phyloP scores from a whole-genome alignment of 2,329 filamentous ascomycete genomes.

The Eutypa lata region DNA sequence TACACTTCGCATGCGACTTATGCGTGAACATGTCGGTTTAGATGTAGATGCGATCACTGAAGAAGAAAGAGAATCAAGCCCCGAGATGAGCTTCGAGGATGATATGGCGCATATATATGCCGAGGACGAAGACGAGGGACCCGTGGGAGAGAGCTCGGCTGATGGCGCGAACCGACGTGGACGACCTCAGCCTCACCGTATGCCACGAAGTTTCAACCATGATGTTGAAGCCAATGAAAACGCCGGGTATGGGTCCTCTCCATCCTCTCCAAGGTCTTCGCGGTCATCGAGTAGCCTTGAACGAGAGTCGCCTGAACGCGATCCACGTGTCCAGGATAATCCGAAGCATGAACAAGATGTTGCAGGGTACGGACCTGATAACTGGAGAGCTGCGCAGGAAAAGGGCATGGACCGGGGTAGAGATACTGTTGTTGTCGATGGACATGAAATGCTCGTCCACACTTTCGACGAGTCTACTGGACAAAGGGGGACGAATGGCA shows the following conservation, averaged over 20 bases:
- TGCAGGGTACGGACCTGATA: conserved; percentile 72
- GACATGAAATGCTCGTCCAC: conserved; percentile 69
- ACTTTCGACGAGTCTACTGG: conserved; percentile 4
- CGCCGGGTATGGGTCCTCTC: conserved; percentile 2
- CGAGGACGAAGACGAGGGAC: conserved; percentile 39
- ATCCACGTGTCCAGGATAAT: conserved; percentile 59
- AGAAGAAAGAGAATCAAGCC: conserved; percentile 63
- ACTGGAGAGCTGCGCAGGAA: conserved; percentile 64
- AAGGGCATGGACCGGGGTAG: conserved; percentile 61
- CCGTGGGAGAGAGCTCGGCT: conserved; percentile 15
- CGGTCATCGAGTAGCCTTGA: conserved; percentile 32
- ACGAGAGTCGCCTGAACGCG: conserved; percentile 27
- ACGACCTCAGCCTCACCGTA: conserved; percentile 12
- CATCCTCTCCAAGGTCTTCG: conserved; percentile 14
- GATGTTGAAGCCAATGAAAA: conserved; percentile 18
- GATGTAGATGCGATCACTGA: conserved; percentile 90
- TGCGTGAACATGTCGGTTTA: conserved; percentile 95
- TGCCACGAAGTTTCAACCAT: conserved; percentile 26
- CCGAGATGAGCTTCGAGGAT: conserved; percentile 48
- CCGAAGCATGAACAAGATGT: conserved; percentile 69
- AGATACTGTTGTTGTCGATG: conserved; percentile 66
- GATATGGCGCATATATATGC: conserved; percentile 63
- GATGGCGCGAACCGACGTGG: conserved; percentile 10
- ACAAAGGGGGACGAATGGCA: conserved; percentile 3
- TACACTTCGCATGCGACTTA: conserved; percentile 85